Percentiles rank a stretch among this genome's conserved stretches.
Conservation (phyloP, 2,329 filamentous ascomycete species). For the Colletotrichum tropicicola region DNA sequence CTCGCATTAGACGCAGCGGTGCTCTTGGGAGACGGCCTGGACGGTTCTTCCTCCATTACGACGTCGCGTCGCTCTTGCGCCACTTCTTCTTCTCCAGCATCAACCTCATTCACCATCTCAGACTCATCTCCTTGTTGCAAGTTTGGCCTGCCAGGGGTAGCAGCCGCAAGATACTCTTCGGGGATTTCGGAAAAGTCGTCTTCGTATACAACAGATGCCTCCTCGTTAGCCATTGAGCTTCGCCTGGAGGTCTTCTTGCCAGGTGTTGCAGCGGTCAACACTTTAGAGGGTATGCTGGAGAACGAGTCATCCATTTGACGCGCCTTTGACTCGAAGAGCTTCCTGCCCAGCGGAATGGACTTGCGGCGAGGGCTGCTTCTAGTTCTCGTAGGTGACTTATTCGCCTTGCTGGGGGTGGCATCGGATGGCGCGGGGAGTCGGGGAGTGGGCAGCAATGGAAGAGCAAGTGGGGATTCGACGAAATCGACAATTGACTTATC, state of each 20-base stretch:
- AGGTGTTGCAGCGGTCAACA: conserved; percentile 42
- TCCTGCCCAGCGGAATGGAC: conserved; percentile 41
- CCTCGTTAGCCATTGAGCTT: conserved; percentile 32
- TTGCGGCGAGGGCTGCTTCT: conserved; percentile 48
- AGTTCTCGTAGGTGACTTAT: conserved; percentile 38
- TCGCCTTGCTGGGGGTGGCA: conserved; percentile 1
- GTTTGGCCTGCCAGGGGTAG: conserved; percentile 49
- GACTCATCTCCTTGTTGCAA: conserved; percentile 10
- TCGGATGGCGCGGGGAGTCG: neutral
- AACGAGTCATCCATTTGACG: conserved; percentile 43
- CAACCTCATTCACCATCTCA: neutral
- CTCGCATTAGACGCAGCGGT: conserved; percentile 39
- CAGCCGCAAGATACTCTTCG: conserved; percentile 57
- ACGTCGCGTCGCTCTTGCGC: conserved; percentile 9
- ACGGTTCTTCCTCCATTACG: conserved; percentile 22
- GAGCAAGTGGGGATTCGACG: conserved; percentile 2
- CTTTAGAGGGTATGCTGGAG: conserved; percentile 44
- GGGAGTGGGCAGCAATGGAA: conserved; percentile 10
- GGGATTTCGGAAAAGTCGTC: conserved; percentile 69
- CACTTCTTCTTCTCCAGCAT: conserved; percentile 6
- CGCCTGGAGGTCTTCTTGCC: conserved; percentile 20
- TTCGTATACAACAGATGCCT: conserved; percentile 52
- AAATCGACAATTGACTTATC: conserved; percentile 5
- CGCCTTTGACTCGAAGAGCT: conserved; percentile 43
- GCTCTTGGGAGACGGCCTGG: conserved; percentile 18